Base-by-base conservation (phyloP, 1,139 yeast genomes). In the Hansenula anomala region DNA sequence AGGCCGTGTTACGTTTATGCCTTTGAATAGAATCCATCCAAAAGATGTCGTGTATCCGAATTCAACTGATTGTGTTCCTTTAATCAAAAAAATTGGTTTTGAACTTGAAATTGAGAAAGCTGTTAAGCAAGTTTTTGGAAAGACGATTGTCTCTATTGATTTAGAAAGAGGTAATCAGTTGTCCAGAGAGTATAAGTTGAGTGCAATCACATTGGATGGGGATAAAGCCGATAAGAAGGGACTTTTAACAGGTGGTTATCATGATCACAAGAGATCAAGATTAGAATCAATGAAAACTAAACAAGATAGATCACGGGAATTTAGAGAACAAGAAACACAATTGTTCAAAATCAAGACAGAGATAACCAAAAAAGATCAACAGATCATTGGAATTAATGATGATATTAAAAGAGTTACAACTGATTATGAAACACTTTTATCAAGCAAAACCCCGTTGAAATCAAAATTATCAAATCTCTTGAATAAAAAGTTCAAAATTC, bases 1-100 rank as follows among this genome's bases (percentile, higher is more conserved):
- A 6, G 97, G 97, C 1, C 73, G 97, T 52, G 90, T 86, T 0
- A 88, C 97, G 0, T 89, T 92, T 54, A 80, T 92, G 64, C 97
- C 98, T 0, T 66, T 92, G 48, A 88, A 88, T 56, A 70, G 95
- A 48, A 56, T 90, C n/a, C 54, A 60, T 1, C 63, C 71, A 7
- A 52, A 53, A 18, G 56, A 58, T 18, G 55, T 64, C 24, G 57
- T 56, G 3, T 78, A 76, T 50, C 92, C 92, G 0, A 79, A 74
- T 31, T 61, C 73, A 4, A 65, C 61, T 30, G 78, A 75, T 26
- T 44, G 50, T 44, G 81, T 89, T 29, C 96, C 97, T 0, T 66
- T 90, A 44, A 75, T 88, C 32, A 75, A 78, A 46, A 86, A 87
- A 56, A 69, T 90, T 41, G 80, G 79, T 34, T 83, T 60, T 52